Conservation (phyloP, 306 rosid genomes). For the Cicer cuneatum region DNA sequence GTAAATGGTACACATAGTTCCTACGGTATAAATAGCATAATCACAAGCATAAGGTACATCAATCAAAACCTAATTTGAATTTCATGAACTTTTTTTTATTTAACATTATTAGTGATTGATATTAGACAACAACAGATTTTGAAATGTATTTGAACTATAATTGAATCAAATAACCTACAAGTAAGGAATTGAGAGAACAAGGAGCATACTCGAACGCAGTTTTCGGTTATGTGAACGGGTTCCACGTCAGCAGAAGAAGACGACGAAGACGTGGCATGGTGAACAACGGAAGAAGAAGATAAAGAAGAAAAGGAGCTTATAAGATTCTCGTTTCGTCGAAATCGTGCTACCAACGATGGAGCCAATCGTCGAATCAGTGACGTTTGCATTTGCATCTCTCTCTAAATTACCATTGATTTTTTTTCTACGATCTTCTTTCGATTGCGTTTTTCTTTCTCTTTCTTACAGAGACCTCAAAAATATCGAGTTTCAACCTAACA, state of each 20-base stretch:
- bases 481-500: background rate
- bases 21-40: background rate
- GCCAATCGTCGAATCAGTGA: conserved; percentile 59
- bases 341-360: conserved; percentile 56
- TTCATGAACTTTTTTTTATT: background rate
- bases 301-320: conserved; percentile 49
- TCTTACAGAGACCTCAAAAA: background rate
- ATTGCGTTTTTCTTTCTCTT: conserved; percentile 9
- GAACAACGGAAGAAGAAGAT: conserved; percentile 54
- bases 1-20: conserved; percentile 8
- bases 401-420: background rate
- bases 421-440: background rate
- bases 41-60: conserved; percentile 1
- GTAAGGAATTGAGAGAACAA: background rate
- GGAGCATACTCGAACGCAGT: conserved; percentile 67
- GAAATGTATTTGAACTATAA: conserved; percentile 2
- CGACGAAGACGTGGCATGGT: conserved; percentile 50
- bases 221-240: conserved; percentile 66
- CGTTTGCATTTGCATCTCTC: conserved; percentile 53
- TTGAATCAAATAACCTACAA: background rate
- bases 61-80: conserved; percentile 19
- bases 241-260: conserved; percentile 50
- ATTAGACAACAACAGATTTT: background rate
- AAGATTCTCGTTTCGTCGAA: conserved; percentile 63
- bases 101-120: background rate